These are phyloP conservation scores for Suhomyces choctaworum DNA, from an alignment of 1,139 yeast species.

Conservation along the genomic window DNA sequence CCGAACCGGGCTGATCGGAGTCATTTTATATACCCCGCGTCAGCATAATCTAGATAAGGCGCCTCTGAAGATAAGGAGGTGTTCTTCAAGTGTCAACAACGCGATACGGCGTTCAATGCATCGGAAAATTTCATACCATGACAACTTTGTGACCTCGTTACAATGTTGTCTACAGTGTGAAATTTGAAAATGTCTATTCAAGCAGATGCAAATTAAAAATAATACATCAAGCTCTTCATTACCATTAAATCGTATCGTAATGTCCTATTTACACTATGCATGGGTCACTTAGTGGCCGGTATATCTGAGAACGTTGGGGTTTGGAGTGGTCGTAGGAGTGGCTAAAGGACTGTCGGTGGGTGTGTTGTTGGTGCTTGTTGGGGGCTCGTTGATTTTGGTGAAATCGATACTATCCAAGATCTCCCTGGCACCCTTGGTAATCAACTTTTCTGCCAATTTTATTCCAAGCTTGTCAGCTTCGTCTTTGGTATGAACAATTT, in stretches of 20 bases:
- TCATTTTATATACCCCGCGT: too few relatives aligned
- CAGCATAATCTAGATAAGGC: too few relatives aligned
- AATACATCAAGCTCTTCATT: too few relatives aligned
- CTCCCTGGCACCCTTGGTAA: constrained; percentile 75
- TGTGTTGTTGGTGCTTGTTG: constrained; percentile 17
- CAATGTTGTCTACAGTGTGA: too few relatives aligned
- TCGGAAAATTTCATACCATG: too few relatives aligned
- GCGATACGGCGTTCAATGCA: too few relatives aligned
- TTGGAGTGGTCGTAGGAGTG: constrained; percentile 8
- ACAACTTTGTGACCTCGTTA: too few relatives aligned
- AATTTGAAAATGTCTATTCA: too few relatives aligned
- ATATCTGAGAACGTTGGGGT: constrained; percentile 2
- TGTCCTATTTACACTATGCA: constrained; percentile 6
- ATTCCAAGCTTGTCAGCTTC: constrained; percentile 77
- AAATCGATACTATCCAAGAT: constrained; percentile 82
- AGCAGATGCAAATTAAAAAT: too few relatives aligned
- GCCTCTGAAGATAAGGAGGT: too few relatives aligned
- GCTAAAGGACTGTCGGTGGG: constrained; percentile 11
- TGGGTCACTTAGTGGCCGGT: constrained; percentile 1
- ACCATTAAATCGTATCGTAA: constrained; percentile 5
- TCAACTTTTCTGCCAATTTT: constrained; percentile 64
- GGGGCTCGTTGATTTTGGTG: constrained; percentile 54
- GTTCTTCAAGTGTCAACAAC: too few relatives aligned
- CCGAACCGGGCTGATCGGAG: too few relatives aligned
- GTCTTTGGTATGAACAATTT: constrained; percentile 36